Conservation (phyloP, 768 basidiomycete species). For the Boletus coccyginus region DNA sequence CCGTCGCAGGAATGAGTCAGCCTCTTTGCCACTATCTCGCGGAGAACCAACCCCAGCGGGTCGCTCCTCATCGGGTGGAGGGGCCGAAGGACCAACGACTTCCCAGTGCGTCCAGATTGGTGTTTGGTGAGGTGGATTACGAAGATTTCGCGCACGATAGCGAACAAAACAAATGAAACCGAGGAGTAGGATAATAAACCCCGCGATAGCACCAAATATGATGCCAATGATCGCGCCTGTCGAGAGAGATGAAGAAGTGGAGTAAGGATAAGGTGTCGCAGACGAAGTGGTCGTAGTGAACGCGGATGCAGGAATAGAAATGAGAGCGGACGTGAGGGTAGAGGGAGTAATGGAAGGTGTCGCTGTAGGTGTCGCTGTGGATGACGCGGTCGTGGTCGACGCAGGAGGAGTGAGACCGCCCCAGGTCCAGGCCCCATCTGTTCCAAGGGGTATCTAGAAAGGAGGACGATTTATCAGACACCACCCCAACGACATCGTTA, state of each 20-base stretch:
- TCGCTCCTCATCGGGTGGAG: slow-evolving; percentile 30
- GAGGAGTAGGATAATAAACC: slow-evolving; percentile 55
- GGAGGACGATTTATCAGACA: slow-evolving; percentile 11
- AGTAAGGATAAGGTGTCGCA: slow-evolving; percentile 20
- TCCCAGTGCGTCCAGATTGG: slow-evolving; percentile 44
- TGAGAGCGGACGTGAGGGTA: slow-evolving; percentile 28
- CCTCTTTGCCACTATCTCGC: slow-evolving; percentile 66
- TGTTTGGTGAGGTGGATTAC: slow-evolving; percentile 20
- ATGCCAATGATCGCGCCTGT: slow-evolving; percentile 32
- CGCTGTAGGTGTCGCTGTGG: slow-evolving; percentile 26
- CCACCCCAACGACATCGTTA: slow-evolving; percentile 4
- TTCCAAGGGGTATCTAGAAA: slow-evolving; percentile 68
- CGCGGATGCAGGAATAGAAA: slow-evolving; percentile 26
- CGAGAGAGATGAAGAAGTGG: slow-evolving; percentile 30
- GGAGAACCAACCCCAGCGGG: slow-evolving; percentile 65
- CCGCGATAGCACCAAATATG: slow-evolving; percentile 53
- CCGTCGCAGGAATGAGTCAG: slow-evolving; percentile 58
- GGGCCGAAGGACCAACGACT: slow-evolving; percentile 35
- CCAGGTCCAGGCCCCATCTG: slow-evolving; percentile 60
- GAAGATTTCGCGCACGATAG: slow-evolving; percentile 21
- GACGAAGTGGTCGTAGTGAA: slow-evolving; percentile 25
- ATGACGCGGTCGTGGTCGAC: slow-evolving; percentile 30
- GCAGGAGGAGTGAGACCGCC: slow-evolving; percentile 73
- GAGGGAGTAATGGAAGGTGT: slow-evolving; percentile 22
- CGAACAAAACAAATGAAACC: slow-evolving; percentile 35